These are phyloP conservation scores for Desmodesmus armatus DNA, from an alignment of 139 green algal genomes.

Conservation along the genomic window DNA sequence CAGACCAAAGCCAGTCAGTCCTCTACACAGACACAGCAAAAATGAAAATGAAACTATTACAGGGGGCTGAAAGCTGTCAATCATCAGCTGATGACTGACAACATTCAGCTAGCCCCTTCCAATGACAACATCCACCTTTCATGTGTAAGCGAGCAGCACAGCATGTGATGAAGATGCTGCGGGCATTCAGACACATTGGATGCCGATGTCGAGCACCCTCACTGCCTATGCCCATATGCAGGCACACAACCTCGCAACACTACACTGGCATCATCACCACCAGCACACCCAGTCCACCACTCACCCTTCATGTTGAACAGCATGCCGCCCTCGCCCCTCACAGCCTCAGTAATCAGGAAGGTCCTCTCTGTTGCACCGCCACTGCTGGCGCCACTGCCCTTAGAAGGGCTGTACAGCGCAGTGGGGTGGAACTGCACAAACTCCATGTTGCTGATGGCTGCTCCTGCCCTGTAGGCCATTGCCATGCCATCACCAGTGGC, in stretches of 20 bases:
- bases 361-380: conserved; percentile 58
- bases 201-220: too few species aligned
- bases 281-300: not conserved
- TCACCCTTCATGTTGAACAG: conserved; percentile 86
- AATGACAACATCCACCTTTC: too few species aligned
- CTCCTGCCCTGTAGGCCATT: conserved; percentile 90
- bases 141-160: too few species aligned
- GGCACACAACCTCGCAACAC: too few species aligned
- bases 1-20: too few species aligned
- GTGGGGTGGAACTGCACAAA: conserved; percentile 99
- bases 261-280: not conserved
- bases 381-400: not conserved
- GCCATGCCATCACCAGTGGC: conserved; percentile 97
- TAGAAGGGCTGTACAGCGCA: conserved; percentile 66
- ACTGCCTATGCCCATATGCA: too few species aligned
- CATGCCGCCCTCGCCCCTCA: conserved; percentile 92
- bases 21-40: too few species aligned
- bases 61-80: not conserved
- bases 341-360: conserved; percentile 97
- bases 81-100: not conserved
- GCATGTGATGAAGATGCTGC: too few species aligned
- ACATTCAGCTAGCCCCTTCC: too few species aligned
- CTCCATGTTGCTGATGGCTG: conserved; percentile 95
- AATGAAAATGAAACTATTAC: not conserved
- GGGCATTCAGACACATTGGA: too few species aligned